Conservation (phyloP, 176 grass and related monocot genomes). For the Ensete glaucum region DNA sequence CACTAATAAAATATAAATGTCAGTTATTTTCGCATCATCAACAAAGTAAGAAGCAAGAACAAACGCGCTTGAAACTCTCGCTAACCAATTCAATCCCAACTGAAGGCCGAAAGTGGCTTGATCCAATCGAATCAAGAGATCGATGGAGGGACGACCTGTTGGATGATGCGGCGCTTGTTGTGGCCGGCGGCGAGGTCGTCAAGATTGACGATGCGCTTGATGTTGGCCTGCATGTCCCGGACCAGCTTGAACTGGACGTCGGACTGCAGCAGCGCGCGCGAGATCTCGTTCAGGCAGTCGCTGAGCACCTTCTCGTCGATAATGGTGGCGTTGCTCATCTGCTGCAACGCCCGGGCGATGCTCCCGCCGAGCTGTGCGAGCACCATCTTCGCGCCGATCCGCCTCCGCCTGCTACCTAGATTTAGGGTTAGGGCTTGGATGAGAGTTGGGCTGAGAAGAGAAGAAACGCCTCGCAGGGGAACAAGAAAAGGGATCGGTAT, state of each 20-base stretch:
- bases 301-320: constrained; percentile 74
- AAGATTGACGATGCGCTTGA: constrained; percentile 75
- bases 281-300: constrained; percentile 98
- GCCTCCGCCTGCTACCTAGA: not conserved
- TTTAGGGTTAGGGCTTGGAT: not conserved
- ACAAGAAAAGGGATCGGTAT: too few species aligned
- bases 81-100: not conserved
- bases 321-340: too few species aligned
- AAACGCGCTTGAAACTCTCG: too few species aligned
- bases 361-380: constrained; percentile 83
- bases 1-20: too few species aligned
- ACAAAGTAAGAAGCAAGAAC: too few species aligned
- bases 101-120: not conserved
- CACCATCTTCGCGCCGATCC: constrained; percentile 40
- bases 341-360: too few species aligned
- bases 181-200: constrained; percentile 72
- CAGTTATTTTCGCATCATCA: too few species aligned
- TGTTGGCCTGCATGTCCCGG: constrained; percentile 85
- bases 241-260: constrained; percentile 94
- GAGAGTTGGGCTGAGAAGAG: too few species aligned
- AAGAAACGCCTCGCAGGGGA: too few species aligned
- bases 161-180: constrained; percentile 91
- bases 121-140: not conserved
- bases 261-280: constrained; percentile 75
- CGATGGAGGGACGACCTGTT: constrained; percentile 37